Conservation (phyloP, 306 rosid species). For the Luffa aegyptiaca region DNA sequence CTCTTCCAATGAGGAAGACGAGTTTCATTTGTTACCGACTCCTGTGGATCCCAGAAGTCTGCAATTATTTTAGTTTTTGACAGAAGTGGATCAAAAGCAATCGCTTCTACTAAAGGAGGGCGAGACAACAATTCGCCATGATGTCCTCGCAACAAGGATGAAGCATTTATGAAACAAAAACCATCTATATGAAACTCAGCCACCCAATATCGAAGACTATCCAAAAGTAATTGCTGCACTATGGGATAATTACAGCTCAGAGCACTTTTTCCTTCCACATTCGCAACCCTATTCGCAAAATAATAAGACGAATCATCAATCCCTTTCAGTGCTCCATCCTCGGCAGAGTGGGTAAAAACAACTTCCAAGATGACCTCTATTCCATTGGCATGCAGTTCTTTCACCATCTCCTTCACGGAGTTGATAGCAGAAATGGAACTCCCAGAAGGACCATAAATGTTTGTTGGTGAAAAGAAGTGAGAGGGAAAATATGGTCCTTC, state of each 20-base stretch:
- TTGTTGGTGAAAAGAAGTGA: conserved; percentile 69
- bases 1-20: conserved; percentile 93
- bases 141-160: conserved; percentile 48
- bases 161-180: conserved; percentile 79
- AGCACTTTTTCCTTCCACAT: conserved; percentile 26
- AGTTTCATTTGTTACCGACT: conserved; percentile 26
- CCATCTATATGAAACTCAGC: conserved; percentile 89
- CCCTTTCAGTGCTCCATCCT: conserved; percentile 57
- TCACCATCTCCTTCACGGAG: conserved; percentile 82
- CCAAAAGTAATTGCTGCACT: conserved; percentile 66
- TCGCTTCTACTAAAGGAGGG: conserved; percentile 84
- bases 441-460: conserved; percentile 52
- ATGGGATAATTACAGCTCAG: conserved; percentile 77
- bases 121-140: conserved; percentile 60
- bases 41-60: conserved; percentile 66
- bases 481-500: conserved; percentile 79
- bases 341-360: conserved; percentile 72
- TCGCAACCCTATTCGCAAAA: conserved; percentile 17
- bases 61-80: conserved; percentile 73
- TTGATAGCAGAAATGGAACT: conserved; percentile 41
- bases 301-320: conserved; percentile 65
- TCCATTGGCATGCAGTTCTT: conserved; percentile 67
- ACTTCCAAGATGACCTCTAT: conserved; percentile 85
- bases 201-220: conserved; percentile 77
- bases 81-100: conserved; percentile 73